These are phyloP conservation scores for Gossypium australe DNA, from an alignment of 345 rosid species.

Conservation along the genomic window DNA sequence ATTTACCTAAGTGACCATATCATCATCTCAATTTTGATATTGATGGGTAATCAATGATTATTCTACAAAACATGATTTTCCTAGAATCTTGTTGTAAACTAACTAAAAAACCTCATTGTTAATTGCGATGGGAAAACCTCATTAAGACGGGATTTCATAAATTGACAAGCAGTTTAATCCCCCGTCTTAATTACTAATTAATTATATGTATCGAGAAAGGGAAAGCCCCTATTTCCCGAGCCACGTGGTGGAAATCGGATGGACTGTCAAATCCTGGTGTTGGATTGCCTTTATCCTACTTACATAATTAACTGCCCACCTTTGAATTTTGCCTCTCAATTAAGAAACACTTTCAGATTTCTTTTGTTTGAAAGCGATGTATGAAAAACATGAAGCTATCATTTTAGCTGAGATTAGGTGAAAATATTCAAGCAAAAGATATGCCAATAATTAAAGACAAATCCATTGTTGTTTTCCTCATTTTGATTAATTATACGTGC, in stretches of 20 bases:
- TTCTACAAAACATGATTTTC: slow-evolving; percentile 39
- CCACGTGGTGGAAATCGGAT: slow-evolving; percentile 33
- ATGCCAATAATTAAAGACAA: slow-evolving; percentile 18
- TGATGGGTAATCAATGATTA: slow-evolving; percentile 62
- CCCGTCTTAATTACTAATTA: background rate
- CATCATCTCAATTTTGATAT: slow-evolving; percentile 28
- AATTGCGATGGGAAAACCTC: slow-evolving; percentile 41
- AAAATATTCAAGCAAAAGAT: slow-evolving; percentile 23
- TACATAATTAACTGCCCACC: slow-evolving; percentile 2
- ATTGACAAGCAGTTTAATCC: background rate
- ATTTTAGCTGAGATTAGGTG: slow-evolving; percentile 27
- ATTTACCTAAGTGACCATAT: slow-evolving; percentile 36
- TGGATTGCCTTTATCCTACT: slow-evolving; percentile 38
- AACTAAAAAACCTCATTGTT: slow-evolving; percentile 43
- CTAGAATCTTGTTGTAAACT: slow-evolving; percentile 42
- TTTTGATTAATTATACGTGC: no score
- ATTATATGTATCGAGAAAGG: background rate
- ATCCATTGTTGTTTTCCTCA: background rate
- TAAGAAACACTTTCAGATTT: slow-evolving; percentile 46
- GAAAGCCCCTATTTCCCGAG: background rate
- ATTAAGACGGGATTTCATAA: slow-evolving; percentile 19
- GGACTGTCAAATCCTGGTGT: slow-evolving; percentile 54
- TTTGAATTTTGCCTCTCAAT: slow-evolving; percentile 42
- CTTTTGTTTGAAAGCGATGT: slow-evolving; percentile 15
- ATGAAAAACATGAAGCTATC: slow-evolving; percentile 26